Conservation (phyloP, 805 yeast species). For the Kuraishia ogatae region DNA sequence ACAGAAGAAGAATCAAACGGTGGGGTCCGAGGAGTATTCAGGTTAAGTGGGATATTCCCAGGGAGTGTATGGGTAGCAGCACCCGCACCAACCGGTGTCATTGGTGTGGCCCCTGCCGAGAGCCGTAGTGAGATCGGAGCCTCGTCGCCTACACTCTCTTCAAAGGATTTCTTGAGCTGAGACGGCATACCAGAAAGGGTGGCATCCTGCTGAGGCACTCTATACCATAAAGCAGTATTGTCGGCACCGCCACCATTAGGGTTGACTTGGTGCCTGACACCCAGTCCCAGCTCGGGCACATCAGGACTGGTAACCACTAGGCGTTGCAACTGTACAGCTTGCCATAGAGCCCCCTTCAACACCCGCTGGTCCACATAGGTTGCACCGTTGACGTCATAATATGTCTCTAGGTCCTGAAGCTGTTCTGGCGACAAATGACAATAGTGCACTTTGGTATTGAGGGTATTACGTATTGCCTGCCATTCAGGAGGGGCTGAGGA, state of each 20-base stretch:
- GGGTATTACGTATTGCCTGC: constrained; percentile 18
- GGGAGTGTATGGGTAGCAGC: background rate
- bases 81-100: background rate
- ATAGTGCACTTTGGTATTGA: constrained; percentile 34
- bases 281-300: constrained; percentile 19
- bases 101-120: too few relatives aligned
- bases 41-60: background rate
- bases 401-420: constrained; percentile 32
- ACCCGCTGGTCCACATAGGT: constrained; percentile 29
- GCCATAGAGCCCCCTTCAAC: constrained; percentile 42
- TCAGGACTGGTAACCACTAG: constrained; percentile 23
- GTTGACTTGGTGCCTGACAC: constrained; percentile 4
- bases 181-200: constrained; percentile 37
- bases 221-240: constrained; percentile 25
- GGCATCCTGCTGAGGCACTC: constrained; percentile 36
- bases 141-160: constrained; percentile 11
- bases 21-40: background rate
- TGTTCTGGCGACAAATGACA: constrained; percentile 42
- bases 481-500: constrained; percentile 11
- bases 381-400: constrained; percentile 25
- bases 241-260: constrained; percentile 13
- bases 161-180: constrained; percentile 19
- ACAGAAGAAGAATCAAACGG: background rate
- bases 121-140: too few relatives aligned
- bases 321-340: constrained; percentile 32